Evolutionary conservation across 768 basidiomycete species (phyloP).

Genomic region (Mrakia blollopis): DNA sequence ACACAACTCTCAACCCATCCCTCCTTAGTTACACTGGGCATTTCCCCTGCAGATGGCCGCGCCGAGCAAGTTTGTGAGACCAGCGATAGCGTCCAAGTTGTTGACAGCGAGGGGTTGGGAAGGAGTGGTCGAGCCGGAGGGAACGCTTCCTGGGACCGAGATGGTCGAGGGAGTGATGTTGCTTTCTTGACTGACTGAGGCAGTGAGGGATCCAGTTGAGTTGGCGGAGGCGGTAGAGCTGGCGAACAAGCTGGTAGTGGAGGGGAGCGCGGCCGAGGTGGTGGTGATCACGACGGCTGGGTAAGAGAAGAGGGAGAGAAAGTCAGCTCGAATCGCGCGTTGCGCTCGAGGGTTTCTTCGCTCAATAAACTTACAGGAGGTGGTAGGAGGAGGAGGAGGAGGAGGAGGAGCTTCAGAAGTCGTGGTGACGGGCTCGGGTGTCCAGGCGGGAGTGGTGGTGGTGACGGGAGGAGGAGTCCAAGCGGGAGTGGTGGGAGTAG

Average conservation of each 20-base stretch:
- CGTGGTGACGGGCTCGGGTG: neutral
- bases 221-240: neutral
- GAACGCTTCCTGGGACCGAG: neutral
- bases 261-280: neutral
- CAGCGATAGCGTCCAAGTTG: constrained; percentile 34
- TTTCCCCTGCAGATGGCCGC: neutral
- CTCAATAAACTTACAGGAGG: neutral
- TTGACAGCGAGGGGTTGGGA: constrained; percentile 33
- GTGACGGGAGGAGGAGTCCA: neutral
- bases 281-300: neutral
- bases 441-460: neutral
- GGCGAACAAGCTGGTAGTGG: neutral
- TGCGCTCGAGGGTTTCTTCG: neutral
- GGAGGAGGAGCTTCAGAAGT: constrained; percentile 1
- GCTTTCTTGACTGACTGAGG: neutral
- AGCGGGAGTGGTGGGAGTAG: neutral
- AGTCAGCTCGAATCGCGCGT: too few species aligned
- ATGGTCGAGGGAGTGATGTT: neutral
- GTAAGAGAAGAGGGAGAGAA: neutral
- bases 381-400: constrained; percentile 7
- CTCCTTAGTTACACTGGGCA: neutral
- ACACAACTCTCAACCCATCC: neutral
- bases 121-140: neutral
- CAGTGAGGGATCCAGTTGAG: neutral
- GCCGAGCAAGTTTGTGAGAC: constrained; percentile 32